Evolutionary conservation across 2,329 filamentous ascomycete species (phyloP).

Genomic region (Mariannaea elegans): DNA sequence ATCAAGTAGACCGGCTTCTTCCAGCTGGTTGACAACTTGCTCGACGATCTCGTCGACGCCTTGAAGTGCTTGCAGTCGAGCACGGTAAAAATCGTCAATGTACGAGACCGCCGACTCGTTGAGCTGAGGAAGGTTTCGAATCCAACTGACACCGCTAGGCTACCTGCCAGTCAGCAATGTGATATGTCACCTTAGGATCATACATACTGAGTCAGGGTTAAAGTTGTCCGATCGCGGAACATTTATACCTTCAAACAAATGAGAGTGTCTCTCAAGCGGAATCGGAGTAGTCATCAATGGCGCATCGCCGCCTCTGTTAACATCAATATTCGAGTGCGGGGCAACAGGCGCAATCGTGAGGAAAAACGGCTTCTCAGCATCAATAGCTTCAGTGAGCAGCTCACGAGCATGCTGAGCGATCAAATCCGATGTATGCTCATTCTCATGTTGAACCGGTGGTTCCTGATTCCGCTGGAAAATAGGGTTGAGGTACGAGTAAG

Average conservation of each 20-base stretch:
- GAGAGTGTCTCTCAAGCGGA: constrained; percentile 66
- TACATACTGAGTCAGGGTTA: constrained; percentile 66
- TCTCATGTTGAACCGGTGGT: constrained; percentile 40
- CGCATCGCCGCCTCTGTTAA: constrained; percentile 6
- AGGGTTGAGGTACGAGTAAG: constrained; percentile 57
- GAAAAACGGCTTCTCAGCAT: constrained; percentile 69
- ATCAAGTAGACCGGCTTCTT: constrained; percentile 66
- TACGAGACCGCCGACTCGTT: constrained; percentile 53
- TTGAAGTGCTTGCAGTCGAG: constrained; percentile 61
- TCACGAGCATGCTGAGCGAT: constrained; percentile 66
- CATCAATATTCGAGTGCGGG: constrained; percentile 66
- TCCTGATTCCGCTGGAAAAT: constrained; percentile 57
- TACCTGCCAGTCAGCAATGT: constrained; percentile 11
- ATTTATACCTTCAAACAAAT: constrained; percentile 67
- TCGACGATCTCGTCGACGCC: constrained; percentile 65
- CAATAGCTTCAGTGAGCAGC: constrained; percentile 68
- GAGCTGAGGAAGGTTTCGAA: constrained; percentile 52
- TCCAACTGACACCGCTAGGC: constrained; percentile 55
- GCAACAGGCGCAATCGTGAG: constrained; percentile 71
- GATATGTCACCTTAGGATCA: not conserved
- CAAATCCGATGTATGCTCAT: constrained; percentile 61
- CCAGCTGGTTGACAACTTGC: constrained; percentile 53
- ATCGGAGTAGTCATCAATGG: constrained; percentile 52
- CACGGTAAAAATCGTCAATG: constrained; percentile 61
- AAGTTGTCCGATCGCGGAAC: constrained; percentile 72